phyloP scores from a whole-genome alignment of 441 rosid genomes.

The Populus tomentosa region DNA sequence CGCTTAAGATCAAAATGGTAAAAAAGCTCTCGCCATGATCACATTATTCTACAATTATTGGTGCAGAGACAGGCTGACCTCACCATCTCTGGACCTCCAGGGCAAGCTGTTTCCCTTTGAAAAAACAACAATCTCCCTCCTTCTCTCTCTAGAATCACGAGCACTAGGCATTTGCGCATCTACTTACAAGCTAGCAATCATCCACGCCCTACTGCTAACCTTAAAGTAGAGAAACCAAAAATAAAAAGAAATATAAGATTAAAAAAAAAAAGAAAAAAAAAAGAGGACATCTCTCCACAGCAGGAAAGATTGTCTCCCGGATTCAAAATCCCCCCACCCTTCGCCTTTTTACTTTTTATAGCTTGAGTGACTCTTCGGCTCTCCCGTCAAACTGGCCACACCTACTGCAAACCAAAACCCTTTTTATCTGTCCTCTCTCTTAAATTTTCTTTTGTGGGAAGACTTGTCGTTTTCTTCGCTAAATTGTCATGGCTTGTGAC shows the following conservation, averaged over 20 bases:
- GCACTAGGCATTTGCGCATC: conserved; percentile 31
- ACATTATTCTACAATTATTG: conserved; percentile 62
- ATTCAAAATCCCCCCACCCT: conserved; percentile 27
- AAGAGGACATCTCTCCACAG: conserved; percentile 39
- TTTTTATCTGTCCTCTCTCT: neutral
- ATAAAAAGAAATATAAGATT: neutral
- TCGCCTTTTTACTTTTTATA: conserved; percentile 17
- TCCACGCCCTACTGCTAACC: conserved; percentile 27
- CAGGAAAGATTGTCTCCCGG: conserved; percentile 50
- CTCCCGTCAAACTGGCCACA: conserved; percentile 6
- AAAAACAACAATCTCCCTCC: conserved; percentile 12
- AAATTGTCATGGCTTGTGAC: neutral
- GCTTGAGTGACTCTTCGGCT: conserved; percentile 15
- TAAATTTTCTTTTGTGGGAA: neutral
- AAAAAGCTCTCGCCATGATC: conserved; percentile 25
- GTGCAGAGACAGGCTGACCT: conserved; percentile 46
- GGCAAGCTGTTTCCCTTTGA: conserved; percentile 69
- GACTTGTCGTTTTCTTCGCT: neutral
- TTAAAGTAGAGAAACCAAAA: conserved; percentile 23
- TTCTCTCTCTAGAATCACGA: conserved; percentile 18
- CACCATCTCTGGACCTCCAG: conserved; percentile 34
- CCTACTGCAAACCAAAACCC: neutral
- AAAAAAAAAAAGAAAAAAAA: conserved; percentile 11
- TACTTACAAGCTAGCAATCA: neutral
- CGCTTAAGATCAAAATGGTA: neutral